Percentiles rank a stretch among this genome's conserved stretches.
Conservation (phyloP, 1,284 basidiomycete genomes). For the Lignosus rhinocerotis region DNA sequence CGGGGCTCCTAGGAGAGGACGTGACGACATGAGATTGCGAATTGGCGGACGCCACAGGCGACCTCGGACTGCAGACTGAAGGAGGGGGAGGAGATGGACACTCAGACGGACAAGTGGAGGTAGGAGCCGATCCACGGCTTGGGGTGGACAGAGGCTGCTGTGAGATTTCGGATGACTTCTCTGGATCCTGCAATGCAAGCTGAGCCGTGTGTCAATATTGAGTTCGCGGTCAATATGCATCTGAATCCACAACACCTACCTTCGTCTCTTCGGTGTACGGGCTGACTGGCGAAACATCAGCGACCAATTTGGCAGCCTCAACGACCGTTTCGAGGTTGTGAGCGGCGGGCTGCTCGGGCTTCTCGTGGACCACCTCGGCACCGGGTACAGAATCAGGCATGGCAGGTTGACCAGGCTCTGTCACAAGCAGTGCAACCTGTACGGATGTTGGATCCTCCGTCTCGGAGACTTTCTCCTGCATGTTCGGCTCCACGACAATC, state of each 20-base stretch:
- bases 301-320: background rate
- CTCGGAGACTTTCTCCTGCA: too few relatives aligned
- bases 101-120: background rate
- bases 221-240: background rate
- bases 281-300: too few relatives aligned
- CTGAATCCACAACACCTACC: background rate
- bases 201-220: too few relatives aligned
- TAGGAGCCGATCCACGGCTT: background rate
- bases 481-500: background rate
- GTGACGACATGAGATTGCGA: background rate
- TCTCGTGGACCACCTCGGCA: background rate
- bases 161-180: constrained; percentile 9
- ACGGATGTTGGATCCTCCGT: too few relatives aligned
- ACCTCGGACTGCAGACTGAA: background rate
- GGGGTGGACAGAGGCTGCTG: constrained; percentile 11
- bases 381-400: too few relatives aligned
- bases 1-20: too few relatives aligned
- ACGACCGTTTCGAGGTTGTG: background rate
- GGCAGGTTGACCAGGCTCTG: too few relatives aligned
- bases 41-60: too few relatives aligned
- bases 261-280: background rate
- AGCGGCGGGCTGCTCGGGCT: background rate
- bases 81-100: background rate
- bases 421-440: too few relatives aligned
- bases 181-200: constrained; percentile 7